Evolutionary conservation across 768 basidiomycete genomes (phyloP), one percentile per base, ranked within the genome.

Genomic region (Pisolithus orientalis): DNA sequence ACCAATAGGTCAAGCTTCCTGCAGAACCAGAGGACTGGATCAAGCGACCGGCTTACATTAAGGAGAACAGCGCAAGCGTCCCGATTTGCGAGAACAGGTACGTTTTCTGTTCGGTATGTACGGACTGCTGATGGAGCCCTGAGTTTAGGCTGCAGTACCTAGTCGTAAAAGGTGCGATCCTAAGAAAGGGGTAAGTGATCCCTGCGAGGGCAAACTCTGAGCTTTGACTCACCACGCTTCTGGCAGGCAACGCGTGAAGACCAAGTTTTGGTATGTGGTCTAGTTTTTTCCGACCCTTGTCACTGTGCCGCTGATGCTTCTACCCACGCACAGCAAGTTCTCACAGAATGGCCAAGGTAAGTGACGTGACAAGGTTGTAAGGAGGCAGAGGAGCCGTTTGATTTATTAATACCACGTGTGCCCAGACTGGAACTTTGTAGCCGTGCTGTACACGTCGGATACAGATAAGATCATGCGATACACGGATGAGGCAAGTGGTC

Each of bases 31-130:
- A 93, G 61, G 91, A 94, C 67, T 85, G 82, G 74, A 69, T 82
- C 65, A 88, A 85, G 63, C 76, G 92, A n/a, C 91, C 91, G 1
- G 90, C 84, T 4, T 94, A 91, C 63, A 87, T 94, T 60, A 80
- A 69, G 51, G 77, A 77, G 51, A 93, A 92, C 70, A 83, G 83
- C 62, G 87, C 85, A 4, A 87, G 82, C 7, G 77, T 84, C 53
- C 61, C 82, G 5, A 86, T 93, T 53, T 94, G 91, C 63, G 90
- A 93, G 66, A 93, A 93, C 67, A 76, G 90, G 85, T 84, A 68
- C 56, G 61, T 50, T 52, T 53, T 47, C 46, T 57, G 58, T 27
- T 17, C 44, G 49, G 37, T 49, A 39, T 52, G 54, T 21, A 38
- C 47, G 47, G 43, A 53, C 49, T 56, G 31, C 37, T 53, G 51